phyloP scores from a whole-genome alignment of 495 filamentous ascomycete genomes.

The Hyaloscypha finlandica region DNA sequence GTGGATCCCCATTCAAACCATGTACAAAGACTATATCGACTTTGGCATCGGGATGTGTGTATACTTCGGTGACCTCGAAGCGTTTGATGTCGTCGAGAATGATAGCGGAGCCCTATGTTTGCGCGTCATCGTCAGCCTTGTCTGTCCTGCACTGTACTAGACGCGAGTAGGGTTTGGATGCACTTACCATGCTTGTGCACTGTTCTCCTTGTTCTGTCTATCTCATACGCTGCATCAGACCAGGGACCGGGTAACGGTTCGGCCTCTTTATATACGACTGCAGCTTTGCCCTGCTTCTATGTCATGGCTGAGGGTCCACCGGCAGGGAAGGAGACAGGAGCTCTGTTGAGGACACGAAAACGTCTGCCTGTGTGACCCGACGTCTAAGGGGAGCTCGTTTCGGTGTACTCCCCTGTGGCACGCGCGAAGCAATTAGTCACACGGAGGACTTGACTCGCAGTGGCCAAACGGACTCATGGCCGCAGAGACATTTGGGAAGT shows the following conservation, averaged over 20 bases:
- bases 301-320: constrained; percentile 9
- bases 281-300: not conserved
- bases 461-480: constrained; percentile 5
- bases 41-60: constrained; percentile 56
- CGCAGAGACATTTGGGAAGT: constrained; percentile 8
- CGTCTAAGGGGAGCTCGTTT: constrained; percentile 3
- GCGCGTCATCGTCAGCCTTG: constrained; percentile 17
- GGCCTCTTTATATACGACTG: constrained; percentile 15
- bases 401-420: constrained; percentile 21
- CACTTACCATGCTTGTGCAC: constrained; percentile 26
- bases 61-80: constrained; percentile 71
- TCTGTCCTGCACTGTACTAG: not conserved
- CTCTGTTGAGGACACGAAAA: constrained; percentile 2
- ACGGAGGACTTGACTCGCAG: constrained; percentile 4
- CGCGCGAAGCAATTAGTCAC: constrained; percentile 26
- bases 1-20: constrained; percentile 78
- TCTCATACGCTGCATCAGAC: constrained; percentile 13
- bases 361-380: constrained; percentile 22
- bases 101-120: constrained; percentile 37
- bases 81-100: constrained; percentile 57
- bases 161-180: not conserved
- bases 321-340: not conserved
- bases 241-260: not conserved
- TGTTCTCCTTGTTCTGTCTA: constrained; percentile 13
- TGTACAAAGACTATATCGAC: constrained; percentile 79